phyloP scores from a whole-genome alignment of 768 basidiomycete genomes.

The Pisolithus tinctorius region DNA sequence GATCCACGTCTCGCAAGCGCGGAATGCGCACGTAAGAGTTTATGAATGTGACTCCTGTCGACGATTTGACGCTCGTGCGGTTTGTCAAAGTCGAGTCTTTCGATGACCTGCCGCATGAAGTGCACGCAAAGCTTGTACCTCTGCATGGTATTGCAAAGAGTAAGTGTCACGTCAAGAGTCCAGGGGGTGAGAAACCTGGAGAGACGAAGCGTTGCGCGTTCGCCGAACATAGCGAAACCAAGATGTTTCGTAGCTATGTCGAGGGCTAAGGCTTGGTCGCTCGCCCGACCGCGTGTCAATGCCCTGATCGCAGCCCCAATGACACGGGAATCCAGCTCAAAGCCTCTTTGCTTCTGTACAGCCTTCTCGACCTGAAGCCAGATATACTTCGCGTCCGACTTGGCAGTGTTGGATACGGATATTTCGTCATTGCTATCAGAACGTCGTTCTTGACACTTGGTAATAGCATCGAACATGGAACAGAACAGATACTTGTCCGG shows the following conservation, averaged over 20 bases:
- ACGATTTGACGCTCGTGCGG: slow-evolving; percentile 32
- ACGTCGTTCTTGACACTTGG: slow-evolving; percentile 10
- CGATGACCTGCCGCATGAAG: slow-evolving; percentile 55
- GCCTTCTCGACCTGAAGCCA: slow-evolving; percentile 62
- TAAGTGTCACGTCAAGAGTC: slow-evolving; percentile 48
- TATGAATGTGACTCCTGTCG: slow-evolving; percentile 52
- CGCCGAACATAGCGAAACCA: slow-evolving; percentile 47
- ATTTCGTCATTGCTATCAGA: slow-evolving; percentile 9
- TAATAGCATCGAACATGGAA: slow-evolving; percentile 53
- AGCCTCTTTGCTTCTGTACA: slow-evolving; percentile 36
- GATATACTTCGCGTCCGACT: slow-evolving; percentile 62
- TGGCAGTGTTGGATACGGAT: slow-evolving; percentile 33
- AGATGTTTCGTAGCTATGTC: slow-evolving; percentile 56
- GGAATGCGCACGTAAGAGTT: slow-evolving; percentile 49
- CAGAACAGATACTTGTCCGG: slow-evolving; percentile 59
- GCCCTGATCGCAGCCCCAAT: slow-evolving; percentile 48
- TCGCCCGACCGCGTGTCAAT: slow-evolving; percentile 45
- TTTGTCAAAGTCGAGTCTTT: slow-evolving; percentile 22
- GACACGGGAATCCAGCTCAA: slow-evolving; percentile 48
- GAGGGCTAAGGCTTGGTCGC: slow-evolving; percentile 64
- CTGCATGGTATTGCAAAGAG: slow-evolving; percentile 44
- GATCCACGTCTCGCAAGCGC: slow-evolving; percentile 34
- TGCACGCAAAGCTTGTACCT: slow-evolving; percentile 44
- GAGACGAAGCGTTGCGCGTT: slow-evolving; percentile 31
- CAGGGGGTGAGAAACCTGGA: slow-evolving; percentile 37